phyloP scores from a whole-genome alignment of 208 protist species.

The Naegleria lovaniensis region DNA sequence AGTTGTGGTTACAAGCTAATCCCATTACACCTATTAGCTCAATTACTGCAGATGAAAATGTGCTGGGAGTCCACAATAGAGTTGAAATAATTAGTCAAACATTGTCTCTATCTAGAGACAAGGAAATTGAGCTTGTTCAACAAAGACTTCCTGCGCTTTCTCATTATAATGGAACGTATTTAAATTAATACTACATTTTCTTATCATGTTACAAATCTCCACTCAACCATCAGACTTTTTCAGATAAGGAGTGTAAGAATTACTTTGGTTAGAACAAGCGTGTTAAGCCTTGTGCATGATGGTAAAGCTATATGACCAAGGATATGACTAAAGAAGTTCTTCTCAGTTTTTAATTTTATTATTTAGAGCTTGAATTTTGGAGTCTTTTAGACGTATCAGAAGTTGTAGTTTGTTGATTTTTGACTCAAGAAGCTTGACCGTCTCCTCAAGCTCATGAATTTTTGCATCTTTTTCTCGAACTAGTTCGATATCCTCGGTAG shows the following conservation, averaged over 20 bases:
- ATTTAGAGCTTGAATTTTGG: not conserved
- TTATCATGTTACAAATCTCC: too few relatives aligned
- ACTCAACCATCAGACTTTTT: too few relatives aligned
- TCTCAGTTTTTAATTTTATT: not conserved
- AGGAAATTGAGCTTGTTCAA: not conserved
- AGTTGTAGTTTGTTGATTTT: slow-evolving; percentile 13
- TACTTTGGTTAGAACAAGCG: too few relatives aligned
- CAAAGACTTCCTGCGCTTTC: not conserved
- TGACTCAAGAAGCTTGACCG: not conserved
- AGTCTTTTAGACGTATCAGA: slow-evolving; percentile 6
- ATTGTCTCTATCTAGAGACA: not conserved
- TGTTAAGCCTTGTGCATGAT: too few relatives aligned
- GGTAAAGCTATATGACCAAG: too few relatives aligned
- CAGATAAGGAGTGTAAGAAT: too few relatives aligned
- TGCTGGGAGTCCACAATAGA: not conserved
- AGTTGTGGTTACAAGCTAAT: not conserved
- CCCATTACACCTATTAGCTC: not conserved
- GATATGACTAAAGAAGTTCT: not conserved
- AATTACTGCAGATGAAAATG: not conserved
- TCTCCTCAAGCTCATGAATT: not conserved
- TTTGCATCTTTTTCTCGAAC: not conserved
- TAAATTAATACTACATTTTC: not conserved
- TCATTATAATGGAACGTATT: not conserved
- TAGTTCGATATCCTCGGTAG: not conserved
- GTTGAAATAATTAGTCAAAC: not conserved